Percentiles rank a stretch among this genome's conserved stretches.
These are phyloP conservation scores for Strigomonas culicis DNA, from an alignment of 208 protist genomes.

Conservation along the genomic window DNA sequence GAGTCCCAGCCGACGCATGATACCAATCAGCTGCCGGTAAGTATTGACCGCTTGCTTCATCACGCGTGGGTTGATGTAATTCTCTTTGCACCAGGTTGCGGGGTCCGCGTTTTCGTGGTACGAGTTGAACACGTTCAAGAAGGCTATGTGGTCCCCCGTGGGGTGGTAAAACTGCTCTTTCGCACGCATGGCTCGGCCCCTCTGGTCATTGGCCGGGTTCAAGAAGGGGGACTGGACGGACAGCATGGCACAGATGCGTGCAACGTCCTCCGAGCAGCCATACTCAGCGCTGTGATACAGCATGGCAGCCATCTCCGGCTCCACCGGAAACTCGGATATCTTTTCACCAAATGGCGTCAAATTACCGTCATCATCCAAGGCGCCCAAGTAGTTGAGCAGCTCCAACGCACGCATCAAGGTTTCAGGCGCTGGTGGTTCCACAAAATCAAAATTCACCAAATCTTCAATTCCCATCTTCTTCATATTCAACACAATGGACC, in stretches of 20 bases:
- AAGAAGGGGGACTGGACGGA: conserved; percentile 80
- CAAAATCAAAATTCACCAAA: conserved; percentile 97
- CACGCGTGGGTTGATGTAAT: conserved; percentile 96
- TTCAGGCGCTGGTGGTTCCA: conserved; percentile 96
- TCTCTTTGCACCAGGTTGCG: conserved; percentile 95
- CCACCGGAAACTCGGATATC: conserved; percentile 98
- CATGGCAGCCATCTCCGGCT: conserved; percentile 97
- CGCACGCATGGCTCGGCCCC: conserved; percentile 60
- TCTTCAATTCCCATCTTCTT: conserved; percentile 99
- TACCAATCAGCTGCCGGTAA: conserved; percentile 91
- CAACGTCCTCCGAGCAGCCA: conserved; percentile 95
- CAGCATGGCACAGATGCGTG: conserved; percentile 97
- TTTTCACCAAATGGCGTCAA: conserved; percentile 93
- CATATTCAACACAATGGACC: conserved; percentile 95
- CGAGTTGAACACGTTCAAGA: conserved; percentile 92
- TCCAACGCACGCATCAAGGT: conserved; percentile 95
- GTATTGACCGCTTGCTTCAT: conserved; percentile 95
- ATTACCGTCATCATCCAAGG: conserved; percentile 97
- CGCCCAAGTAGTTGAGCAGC: conserved; percentile 93
- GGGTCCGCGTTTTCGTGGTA: conserved; percentile 69
- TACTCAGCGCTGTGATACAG: conserved; percentile 94
- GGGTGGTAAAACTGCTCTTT: conserved; percentile 96
- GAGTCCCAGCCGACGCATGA: conserved; percentile 82
- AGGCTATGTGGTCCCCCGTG: conserved; percentile 97
- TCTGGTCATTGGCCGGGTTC: conserved; percentile 67